Evolutionary conservation across 73 alveolate genomes (phyloP), one percentile per base, ranked within the genome.

Genomic region (Paramecium pentaurelia): DNA sequence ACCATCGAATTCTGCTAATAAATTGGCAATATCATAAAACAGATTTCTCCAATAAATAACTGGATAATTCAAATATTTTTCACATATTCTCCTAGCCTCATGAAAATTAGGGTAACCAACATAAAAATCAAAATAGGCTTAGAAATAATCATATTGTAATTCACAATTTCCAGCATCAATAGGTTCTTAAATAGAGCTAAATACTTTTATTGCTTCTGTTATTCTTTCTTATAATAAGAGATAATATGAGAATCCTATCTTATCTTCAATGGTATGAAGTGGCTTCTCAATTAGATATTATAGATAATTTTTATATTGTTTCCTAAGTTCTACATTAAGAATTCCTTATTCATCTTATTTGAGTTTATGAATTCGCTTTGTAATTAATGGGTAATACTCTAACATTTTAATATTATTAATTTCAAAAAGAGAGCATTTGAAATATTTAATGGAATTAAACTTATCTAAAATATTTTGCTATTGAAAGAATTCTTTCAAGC

Each of bases 341-440:
- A 92, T 88, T 28, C 83, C 44, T 32, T 32, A 12, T 38, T 38
- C 42, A n/a, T 92, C 71, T 10, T 25, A n/a, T 27, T 98, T 98
- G 27, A 96, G 94, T 34, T 94, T 95, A 87, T 97, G 98, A 40
- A 93, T 98, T 95, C 99, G 92, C 38, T 98, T 94, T 86, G 96
- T 96, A 22, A 96, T 92, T 77, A 97, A 83, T n/a, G 99, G 99
- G 94, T 44, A 94, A 84, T 96, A 97, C 49, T 97, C 99, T 22
- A 97, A 86, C 90, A 92, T 93, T 34, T 60, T 75, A 51, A 59
- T 40, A 11, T 86, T 92, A 0, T 3, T 60, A 37, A 30, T 77
- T 20, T 38, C 85, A 77, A 51, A 34, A n/a, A 85, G 28, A 9
- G 83, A 25, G 3, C 73, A 22, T 22, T 68, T 54, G 10, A 94